phyloP scores from a whole-genome alignment of 2,329 filamentous ascomycete genomes.

The Fusarium marasasianum region DNA sequence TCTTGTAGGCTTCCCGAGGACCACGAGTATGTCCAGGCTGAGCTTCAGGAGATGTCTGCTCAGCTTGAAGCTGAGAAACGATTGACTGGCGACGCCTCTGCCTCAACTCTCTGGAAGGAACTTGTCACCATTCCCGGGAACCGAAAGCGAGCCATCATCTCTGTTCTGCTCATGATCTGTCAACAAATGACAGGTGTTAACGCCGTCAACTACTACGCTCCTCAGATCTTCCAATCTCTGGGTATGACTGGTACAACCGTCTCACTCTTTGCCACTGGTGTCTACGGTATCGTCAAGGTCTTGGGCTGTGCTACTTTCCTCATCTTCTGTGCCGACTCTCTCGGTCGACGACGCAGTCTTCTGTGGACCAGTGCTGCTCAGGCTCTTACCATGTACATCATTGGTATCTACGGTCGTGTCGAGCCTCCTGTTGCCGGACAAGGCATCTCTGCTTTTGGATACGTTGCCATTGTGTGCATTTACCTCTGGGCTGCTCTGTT shows the following conservation, averaged over 20 bases:
- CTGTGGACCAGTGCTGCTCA: conserved; percentile 73
- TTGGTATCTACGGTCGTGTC: conserved; percentile 75
- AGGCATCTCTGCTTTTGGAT: conserved; percentile 70
- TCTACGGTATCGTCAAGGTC: conserved; percentile 79
- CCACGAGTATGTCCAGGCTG: conserved; percentile 65
- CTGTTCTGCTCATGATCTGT: conserved; percentile 69
- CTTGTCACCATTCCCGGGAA: conserved; percentile 70
- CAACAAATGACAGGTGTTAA: conserved; percentile 77
- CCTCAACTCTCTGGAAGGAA: conserved; percentile 69
- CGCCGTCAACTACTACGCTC: conserved; percentile 70
- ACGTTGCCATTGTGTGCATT: conserved; percentile 75
- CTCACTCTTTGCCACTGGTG: conserved; percentile 76
- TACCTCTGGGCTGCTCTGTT: conserved; percentile 77
- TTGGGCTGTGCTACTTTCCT: conserved; percentile 71
- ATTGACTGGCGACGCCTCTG: conserved; percentile 61
- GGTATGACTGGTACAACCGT: conserved; percentile 66
- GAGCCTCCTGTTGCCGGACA: conserved; percentile 63
- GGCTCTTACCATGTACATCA: conserved; percentile 72
- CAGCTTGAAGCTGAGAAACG: conserved; percentile 71
- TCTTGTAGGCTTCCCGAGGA: conserved; percentile 57
- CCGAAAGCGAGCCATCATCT: conserved; percentile 71
- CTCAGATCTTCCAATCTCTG: conserved; percentile 73
- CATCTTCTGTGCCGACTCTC: conserved; percentile 72
- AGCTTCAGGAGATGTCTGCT: conserved; percentile 68
- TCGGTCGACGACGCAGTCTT: conserved; percentile 69